Evolutionary conservation across 257 asterid species (phyloP).

Genomic region (Leptodermis oblonga): DNA sequence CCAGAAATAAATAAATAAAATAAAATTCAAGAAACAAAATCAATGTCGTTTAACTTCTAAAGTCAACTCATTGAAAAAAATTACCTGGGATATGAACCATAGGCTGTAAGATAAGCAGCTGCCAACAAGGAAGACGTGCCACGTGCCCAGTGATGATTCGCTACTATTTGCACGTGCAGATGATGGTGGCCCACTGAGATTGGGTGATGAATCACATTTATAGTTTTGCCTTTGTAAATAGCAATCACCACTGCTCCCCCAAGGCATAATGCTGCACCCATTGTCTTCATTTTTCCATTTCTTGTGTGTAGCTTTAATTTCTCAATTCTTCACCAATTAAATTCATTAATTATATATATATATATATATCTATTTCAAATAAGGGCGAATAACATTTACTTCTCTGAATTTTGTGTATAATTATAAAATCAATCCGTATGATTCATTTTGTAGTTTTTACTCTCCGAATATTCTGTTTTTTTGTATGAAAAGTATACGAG

Average conservation of each 20-base stretch:
- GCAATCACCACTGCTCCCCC: constrained; percentile 46
- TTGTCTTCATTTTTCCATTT: constrained; percentile 35
- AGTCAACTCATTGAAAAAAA: background rate
- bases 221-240: constrained; percentile 44
- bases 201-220: constrained; percentile 20
- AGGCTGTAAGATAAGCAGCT: constrained; percentile 42
- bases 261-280: constrained; percentile 51
- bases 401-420: too few relatives aligned
- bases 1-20: too few relatives aligned
- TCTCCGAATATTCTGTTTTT: too few relatives aligned
- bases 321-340: constrained; percentile 36
- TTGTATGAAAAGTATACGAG: too few relatives aligned
- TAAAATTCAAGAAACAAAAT: background rate
- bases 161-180: background rate
- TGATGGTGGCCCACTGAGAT: background rate
- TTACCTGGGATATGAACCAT: constrained; percentile 66
- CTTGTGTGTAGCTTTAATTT: constrained; percentile 23
- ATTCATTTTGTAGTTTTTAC: too few relatives aligned
- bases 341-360: too few relatives aligned
- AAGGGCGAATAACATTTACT: too few relatives aligned
- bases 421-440: too few relatives aligned
- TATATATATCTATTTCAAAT: too few relatives aligned
- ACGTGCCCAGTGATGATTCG: constrained; percentile 26
- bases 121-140: constrained; percentile 49
- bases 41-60: background rate